Evolutionary conservation across 2,329 filamentous ascomycete species (phyloP).

Genomic region (Amylocarpus encephaloides): DNA sequence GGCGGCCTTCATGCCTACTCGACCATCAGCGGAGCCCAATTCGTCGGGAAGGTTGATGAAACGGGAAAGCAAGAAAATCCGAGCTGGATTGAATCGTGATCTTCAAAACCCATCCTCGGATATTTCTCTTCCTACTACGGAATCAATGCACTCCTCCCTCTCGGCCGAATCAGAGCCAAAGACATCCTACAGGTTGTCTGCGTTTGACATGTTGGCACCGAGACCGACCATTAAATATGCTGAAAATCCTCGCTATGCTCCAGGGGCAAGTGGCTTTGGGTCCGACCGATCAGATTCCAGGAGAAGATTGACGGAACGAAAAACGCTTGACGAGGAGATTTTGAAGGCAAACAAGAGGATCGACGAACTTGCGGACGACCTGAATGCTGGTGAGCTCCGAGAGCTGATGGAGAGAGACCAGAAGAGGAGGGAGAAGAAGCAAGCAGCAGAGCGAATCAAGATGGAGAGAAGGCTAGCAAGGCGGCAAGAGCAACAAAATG

Average conservation of each 20-base stretch:
- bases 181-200: constrained; percentile 68
- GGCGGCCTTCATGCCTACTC: constrained; percentile 61
- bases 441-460: constrained; percentile 59
- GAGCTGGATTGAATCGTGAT: constrained; percentile 47
- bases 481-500: constrained; percentile 59
- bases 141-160: constrained; percentile 70
- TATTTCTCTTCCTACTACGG: constrained; percentile 65
- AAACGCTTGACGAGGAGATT: constrained; percentile 54
- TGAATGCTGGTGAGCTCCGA: constrained; percentile 77
- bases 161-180: constrained; percentile 68
- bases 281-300: constrained; percentile 38
- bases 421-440: constrained; percentile 70
- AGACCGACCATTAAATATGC: constrained; percentile 76
- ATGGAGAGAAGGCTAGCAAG: constrained; percentile 58
- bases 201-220: constrained; percentile 75
- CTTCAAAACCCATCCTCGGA: constrained; percentile 54
- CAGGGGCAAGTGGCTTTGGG: constrained; percentile 38
- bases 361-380: constrained; percentile 71
- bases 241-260: constrained; percentile 53
- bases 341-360: constrained; percentile 56
- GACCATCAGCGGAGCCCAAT: constrained; percentile 53
- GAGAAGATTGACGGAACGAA: constrained; percentile 43
- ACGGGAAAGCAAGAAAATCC: constrained; percentile 61
- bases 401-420: constrained; percentile 87
- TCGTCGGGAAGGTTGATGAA: constrained; percentile 53